Evolutionary conservation across 495 filamentous ascomycete genomes (phyloP), one percentile per base, ranked within the genome.

Genomic region (Baudoinia panamericana): DNA sequence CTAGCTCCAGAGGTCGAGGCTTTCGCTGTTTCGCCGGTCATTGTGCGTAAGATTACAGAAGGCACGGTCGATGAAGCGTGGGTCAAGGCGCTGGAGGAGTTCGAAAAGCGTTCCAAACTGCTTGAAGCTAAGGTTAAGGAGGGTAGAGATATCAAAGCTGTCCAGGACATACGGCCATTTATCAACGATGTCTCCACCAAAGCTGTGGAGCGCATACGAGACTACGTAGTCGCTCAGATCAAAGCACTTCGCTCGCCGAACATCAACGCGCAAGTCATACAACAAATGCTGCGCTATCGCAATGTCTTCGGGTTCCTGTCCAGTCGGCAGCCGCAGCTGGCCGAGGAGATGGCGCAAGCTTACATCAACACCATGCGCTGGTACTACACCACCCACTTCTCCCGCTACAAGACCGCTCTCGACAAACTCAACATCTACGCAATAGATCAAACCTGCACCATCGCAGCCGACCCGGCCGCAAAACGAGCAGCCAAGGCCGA

Each of bases 281-380:
- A 97, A 55, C 86, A 94, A 46, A 82, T 97, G 59, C 67, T 95
- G 46, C 75, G 72, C 46, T 90, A 83, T 60, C 93, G 81, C 56
- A 84, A 92, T 24, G 60, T 95, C 1, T 97, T 78, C 60, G 67
- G 71, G 20, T 97, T 95, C 55, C 70, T 96, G 24, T 73, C 76
- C 27, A 73, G 71, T 45, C 79, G 84, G 41, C 85, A 96, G 50
- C 64, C 77, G 1, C 64, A 72, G 19, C 71, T 97, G 5, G 82
- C 83, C 2, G 78, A 83, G 25, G 82, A 95, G 54, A 93, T 96
- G 48, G 75, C 74, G 15, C 83, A 88, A 62, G 90, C 90, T 5
- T 97, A 97, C 50, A 78, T 93, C 60, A 93, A 95, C 62, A 97
- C 90, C 6, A 95, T 97, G 88, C 75, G 86, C 30, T 97, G 90